Conservation (phyloP, 345 rosid genomes). For the Euphorbia peplus region DNA sequence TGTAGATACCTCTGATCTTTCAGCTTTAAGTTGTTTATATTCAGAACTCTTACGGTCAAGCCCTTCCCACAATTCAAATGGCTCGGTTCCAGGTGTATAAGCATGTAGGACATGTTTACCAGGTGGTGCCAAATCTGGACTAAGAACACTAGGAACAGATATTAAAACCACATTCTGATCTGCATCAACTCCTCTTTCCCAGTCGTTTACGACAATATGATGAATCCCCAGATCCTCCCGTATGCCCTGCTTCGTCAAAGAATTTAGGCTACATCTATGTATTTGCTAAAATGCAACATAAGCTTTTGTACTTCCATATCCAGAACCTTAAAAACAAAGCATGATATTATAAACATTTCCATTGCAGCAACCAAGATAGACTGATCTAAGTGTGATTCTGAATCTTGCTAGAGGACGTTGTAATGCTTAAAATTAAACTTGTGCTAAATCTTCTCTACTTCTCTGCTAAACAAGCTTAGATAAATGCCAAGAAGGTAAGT, state of each 20-base stretch:
- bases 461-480: no score
- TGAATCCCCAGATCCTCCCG: conserved; percentile 77
- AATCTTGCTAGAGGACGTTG: background rate
- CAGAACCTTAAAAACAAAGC: background rate
- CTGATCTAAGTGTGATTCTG: background rate
- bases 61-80: conserved; percentile 73
- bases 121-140: conserved; percentile 78
- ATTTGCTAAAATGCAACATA: background rate
- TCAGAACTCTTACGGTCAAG: conserved; percentile 68
- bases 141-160: conserved; percentile 75
- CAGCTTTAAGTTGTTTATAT: conserved; percentile 72
- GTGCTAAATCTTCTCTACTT: no score
- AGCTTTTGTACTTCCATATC: background rate
- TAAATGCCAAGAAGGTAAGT: no score
- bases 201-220: conserved; percentile 88
- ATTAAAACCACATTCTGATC: conserved; percentile 89
- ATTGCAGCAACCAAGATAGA: background rate
- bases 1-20: conserved; percentile 73
- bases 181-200: conserved; percentile 88
- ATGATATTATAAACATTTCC: background rate
- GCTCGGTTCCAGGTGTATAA: conserved; percentile 87
- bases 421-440: background rate
- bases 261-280: background rate
- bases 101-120: conserved; percentile 86
- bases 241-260: conserved; percentile 42